These are phyloP conservation scores for Cladophialophora immunda DNA, from an alignment of 2,329 filamentous ascomycete species.

Conservation along the genomic window DNA sequence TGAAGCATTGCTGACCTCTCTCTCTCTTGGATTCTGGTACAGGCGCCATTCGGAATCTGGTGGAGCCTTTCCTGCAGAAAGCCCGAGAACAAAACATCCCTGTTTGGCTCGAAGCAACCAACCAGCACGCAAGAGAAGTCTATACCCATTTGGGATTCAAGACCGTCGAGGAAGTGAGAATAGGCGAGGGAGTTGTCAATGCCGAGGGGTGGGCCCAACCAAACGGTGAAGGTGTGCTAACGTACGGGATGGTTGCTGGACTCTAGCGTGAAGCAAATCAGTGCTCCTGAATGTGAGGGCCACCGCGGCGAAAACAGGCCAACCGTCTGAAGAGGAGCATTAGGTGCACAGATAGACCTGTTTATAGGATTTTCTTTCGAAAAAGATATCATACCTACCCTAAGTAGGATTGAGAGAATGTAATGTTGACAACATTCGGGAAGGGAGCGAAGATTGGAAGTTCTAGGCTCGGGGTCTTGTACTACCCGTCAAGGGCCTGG, in stretches of 20 bases:
- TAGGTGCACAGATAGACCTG: background rate
- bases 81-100: slow-evolving; percentile 31
- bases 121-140: slow-evolving; percentile 34
- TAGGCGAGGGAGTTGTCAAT: slow-evolving; percentile 33
- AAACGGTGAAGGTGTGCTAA: slow-evolving; percentile 26
- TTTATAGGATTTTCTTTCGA: background rate
- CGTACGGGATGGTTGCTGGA: slow-evolving; percentile 29
- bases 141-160: slow-evolving; percentile 37
- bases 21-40: background rate
- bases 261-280: slow-evolving; percentile 3
- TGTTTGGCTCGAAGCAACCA: slow-evolving; percentile 39
- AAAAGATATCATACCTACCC: no score
- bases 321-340: background rate
- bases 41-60: slow-evolving; percentile 34
- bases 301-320: background rate
- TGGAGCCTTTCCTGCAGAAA: slow-evolving; percentile 35
- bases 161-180: slow-evolving; percentile 29
- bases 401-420: no score
- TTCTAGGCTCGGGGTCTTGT: background rate
- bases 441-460: background rate
- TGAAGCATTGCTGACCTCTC: background rate
- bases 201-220: slow-evolving; percentile 27
- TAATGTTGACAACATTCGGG: no score
- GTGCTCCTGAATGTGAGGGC: no score
- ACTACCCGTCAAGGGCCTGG: slow-evolving; percentile 50